Base-by-base conservation (phyloP, 2,329 filamentous ascomycete species). In the Capronia epimyces region DNA sequence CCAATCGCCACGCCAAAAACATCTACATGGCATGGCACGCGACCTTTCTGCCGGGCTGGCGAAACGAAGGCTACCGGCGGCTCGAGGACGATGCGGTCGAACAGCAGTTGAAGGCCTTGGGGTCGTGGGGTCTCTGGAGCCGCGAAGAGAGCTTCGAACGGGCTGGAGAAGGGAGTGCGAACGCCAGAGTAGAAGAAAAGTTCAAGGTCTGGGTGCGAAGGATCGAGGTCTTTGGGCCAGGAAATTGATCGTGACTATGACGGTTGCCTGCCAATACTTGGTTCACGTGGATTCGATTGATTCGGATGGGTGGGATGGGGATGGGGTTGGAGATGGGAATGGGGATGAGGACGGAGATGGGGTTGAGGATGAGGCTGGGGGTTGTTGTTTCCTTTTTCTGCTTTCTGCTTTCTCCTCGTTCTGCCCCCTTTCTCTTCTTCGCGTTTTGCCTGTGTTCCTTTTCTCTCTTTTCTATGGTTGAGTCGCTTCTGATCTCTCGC, bases 151-250 rank as follows among this genome's bases (percentile, higher is more conserved):
- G 32, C 12, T 60, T 59, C 29, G 29, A 43, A 18, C 24, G 46
- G 12, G 18, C 18, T n/a, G n/a, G n/a, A n/a, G n/a, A n/a, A n/a
- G n/a, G n/a, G 18, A 15, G 13, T n/a, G 31, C 31, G 24, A 5
- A 27, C 24, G n/a, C n/a, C 7, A 45, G 24, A 42, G 51, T 48
- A 12, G 46, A 50, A 18, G 59, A 61, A 39, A 52, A 22, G 27
- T 53, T 58, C 43, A 55, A 50, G 31, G 54, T 62, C 7, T 59
- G 55, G 55, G 58, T 62, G 3, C 45, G 48, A 36, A 54, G 49
- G 43, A 41, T 47, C n/a, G 48, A 52, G 20, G 52, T 57, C 15
- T 36, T 43, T 8, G 60, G 60, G 8, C 60, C 60, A 8, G 46
- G 46, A 9, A 62, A 62, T 48, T 62, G 52, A 43, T 16, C 18